Evolutionary conservation across 306 rosid genomes (phyloP).

Genomic region (Ziziphus jujuba): DNA sequence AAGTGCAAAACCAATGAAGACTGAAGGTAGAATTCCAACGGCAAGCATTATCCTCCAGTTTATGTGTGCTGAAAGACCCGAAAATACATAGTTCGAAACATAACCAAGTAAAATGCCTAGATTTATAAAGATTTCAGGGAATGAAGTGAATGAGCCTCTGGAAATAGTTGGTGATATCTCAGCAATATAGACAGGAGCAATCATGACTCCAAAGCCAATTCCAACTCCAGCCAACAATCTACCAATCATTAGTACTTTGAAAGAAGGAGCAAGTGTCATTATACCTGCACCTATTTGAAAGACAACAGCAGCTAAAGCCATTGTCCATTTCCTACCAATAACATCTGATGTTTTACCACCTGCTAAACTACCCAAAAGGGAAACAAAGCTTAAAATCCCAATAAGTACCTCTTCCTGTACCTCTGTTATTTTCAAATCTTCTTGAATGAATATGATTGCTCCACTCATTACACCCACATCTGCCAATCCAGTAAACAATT

Average conservation of each 20-base stretch:
- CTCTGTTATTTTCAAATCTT: slow-evolving; percentile 82
- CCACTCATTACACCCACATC: slow-evolving; percentile 99
- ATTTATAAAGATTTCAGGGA: slow-evolving; percentile 86
- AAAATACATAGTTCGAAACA: slow-evolving; percentile 78
- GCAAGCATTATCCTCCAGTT: slow-evolving; percentile 95
- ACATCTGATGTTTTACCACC: slow-evolving; percentile 89
- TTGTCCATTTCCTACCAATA: slow-evolving; percentile 94
- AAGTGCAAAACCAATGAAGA: slow-evolving; percentile 89
- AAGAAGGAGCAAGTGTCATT: slow-evolving; percentile 84
- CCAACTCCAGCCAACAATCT: slow-evolving; percentile 87
- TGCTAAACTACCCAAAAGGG: slow-evolving; percentile 83
- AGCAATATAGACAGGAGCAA: slow-evolving; percentile 86
- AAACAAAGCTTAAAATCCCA: slow-evolving; percentile 83
- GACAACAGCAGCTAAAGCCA: slow-evolving; percentile 78
- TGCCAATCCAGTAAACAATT: slow-evolving; percentile 37
- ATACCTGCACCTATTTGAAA: slow-evolving; percentile 75
- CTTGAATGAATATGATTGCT: slow-evolving; percentile 83
- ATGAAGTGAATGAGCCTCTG: slow-evolving; percentile 83
- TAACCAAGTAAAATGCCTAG: slow-evolving; percentile 86
- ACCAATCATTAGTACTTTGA: slow-evolving; percentile 57
- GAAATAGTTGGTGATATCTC: slow-evolving; percentile 79
- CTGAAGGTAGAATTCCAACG: slow-evolving; percentile 78
- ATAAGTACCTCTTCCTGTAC: slow-evolving; percentile 74
- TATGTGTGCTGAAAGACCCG: slow-evolving; percentile 69
- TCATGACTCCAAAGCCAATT: slow-evolving; percentile 88